Base-by-base conservation (phyloP, 352 stramenopile genomes). In the Pythium pyrilobum region DNA sequence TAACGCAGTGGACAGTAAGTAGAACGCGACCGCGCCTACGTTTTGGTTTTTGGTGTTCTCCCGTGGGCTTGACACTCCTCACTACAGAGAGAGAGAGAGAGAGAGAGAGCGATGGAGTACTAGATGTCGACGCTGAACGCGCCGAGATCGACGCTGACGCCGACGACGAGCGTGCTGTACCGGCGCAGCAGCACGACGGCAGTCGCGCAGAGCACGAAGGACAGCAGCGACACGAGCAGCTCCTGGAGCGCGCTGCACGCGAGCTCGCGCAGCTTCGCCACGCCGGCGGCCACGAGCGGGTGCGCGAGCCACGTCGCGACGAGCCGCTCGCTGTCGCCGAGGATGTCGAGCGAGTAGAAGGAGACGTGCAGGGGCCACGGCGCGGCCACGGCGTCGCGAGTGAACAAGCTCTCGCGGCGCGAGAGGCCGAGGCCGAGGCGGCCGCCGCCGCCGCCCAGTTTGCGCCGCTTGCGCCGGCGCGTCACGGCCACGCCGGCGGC, bases 61-160 rank as follows among this genome's bases (percentile, higher is more conserved):
- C 4, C n/a, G n/a, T n/a, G n/a, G n/a, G n/a, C n/a, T n/a, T n/a
- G n/a, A n/a, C n/a, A n/a, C n/a, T n/a, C n/a, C n/a, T n/a, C n/a
- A n/a, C n/a, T n/a, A n/a, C n/a, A n/a, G n/a, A n/a, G n/a, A n/a
- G n/a, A n/a, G n/a, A n/a, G n/a, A n/a, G n/a, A n/a, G n/a, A n/a
- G n/a, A n/a, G n/a, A n/a, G n/a, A n/a, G n/a, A n/a, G n/a, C n/a
- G n/a, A n/a, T n/a, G n/a, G 31, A 13, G 31, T 13, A n/a, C 41
- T 46, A 68, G 5, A 68, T 47, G 16, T 68, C 60, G 27, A 68
- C 28, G 34, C 60, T 68, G 12, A 68, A 68, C 2, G 59, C 59
- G 5, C 59, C 59, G 25, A 67, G 47, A 18, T 67, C 59, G 42
- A 67, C 52, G 24, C 59, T 67, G n/a, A 67, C 59, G 28, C 52